A percentile compares a stretch with the other conserved stretches of the same genome.
Evolutionary conservation across 768 basidiomycete species (phyloP).

Genomic region (Suillus alpinus): DNA sequence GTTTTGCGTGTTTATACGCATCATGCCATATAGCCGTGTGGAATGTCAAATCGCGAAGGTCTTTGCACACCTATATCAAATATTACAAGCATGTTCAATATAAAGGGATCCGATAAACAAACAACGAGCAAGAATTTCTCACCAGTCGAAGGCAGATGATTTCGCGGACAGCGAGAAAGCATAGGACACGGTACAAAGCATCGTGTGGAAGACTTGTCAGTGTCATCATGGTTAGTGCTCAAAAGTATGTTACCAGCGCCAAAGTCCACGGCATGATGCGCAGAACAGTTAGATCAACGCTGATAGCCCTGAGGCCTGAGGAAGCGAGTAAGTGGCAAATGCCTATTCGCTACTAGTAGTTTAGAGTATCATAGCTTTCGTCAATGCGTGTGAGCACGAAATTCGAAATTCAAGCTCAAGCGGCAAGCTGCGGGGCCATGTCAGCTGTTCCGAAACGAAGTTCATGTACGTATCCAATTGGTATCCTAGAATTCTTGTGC

Average conservation of each 20-base stretch:
- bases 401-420: neutral
- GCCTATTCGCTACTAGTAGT: neutral
- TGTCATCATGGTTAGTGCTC: neutral
- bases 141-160: constrained; percentile 3
- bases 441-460: no score
- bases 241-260: neutral
- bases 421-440: neutral
- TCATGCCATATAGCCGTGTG: neutral
- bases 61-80: neutral
- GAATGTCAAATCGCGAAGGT: neutral
- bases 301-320: no score
- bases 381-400: neutral
- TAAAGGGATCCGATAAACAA: neutral
- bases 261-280: neutral
- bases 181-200: neutral
- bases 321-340: neutral
- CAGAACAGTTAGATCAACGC: neutral
- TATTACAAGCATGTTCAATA: neutral
- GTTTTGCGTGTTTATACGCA: neutral
- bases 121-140: neutral
- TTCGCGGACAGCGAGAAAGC: constrained; percentile 1
- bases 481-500: no score
- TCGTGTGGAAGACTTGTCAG: neutral
- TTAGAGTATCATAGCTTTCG: neutral
- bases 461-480: no score